Evolutionary conservation across 192 early-diverging fungal genomes (phyloP).

Genomic region (Mortierella antarctica): DNA sequence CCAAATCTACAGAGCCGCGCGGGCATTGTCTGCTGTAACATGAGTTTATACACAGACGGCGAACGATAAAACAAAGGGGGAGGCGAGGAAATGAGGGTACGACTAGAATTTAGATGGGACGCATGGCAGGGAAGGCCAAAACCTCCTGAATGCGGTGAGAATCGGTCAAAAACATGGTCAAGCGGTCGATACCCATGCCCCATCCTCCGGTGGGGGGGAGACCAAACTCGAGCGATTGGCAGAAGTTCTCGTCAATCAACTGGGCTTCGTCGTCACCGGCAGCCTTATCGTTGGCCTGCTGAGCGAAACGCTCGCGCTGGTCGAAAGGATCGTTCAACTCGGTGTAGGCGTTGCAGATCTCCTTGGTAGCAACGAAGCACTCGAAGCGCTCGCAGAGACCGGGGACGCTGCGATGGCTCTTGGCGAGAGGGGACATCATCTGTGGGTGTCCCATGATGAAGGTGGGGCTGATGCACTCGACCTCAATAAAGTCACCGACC

Average conservation of each 20-base stretch:
- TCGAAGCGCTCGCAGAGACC: conserved; percentile 99
- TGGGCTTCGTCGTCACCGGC: conserved; percentile 99
- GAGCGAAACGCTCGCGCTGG: conserved; percentile 97
- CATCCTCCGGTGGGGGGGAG: conserved; percentile 95
- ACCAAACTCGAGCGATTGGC: conserved; percentile 96
- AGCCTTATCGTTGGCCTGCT: conserved; percentile 97
- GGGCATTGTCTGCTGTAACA: no score
- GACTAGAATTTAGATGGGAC: conserved; percentile 17
- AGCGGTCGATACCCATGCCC: conserved; percentile 96
- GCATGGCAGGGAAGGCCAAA: conserved; percentile 44
- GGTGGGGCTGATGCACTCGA: conserved; percentile 84
- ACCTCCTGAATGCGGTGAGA: conserved; percentile 99
- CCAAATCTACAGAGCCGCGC: no score
- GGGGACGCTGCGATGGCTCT: conserved; percentile 88
- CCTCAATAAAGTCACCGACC: conserved; percentile 85
- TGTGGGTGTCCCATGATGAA: conserved; percentile 98
- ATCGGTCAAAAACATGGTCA: conserved; percentile 99
- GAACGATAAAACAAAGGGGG: no score
- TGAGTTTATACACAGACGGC: no score
- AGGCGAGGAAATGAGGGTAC: neutral
- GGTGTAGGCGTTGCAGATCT: conserved; percentile 99
- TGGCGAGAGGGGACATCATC: conserved; percentile 99
- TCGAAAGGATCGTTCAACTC: conserved; percentile 99
- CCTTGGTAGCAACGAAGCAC: conserved; percentile 96
- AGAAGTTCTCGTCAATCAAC: conserved; percentile 97